Evolutionary conservation across 1,284 basidiomycete species (phyloP).

Genomic region (Trichosporon faecale): DNA sequence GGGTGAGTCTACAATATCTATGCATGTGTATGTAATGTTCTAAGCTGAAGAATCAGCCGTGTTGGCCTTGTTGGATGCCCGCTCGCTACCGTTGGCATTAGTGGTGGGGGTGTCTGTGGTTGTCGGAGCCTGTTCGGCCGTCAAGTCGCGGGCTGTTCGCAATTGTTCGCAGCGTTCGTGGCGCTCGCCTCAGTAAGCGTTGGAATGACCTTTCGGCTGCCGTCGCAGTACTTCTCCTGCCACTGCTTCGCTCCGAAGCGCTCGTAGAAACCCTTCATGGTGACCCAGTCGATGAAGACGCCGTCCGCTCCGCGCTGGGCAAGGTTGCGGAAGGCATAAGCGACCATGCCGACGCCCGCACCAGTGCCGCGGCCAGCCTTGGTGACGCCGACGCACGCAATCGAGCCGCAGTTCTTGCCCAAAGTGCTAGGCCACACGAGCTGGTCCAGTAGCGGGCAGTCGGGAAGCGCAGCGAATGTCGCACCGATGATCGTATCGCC

Average conservation of each 20-base stretch:
- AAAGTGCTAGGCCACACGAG: constrained; percentile 27
- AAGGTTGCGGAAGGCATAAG: constrained; percentile 23
- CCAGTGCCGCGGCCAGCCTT: constrained; percentile 17
- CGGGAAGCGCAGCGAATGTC: constrained; percentile 21
- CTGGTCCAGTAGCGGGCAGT: constrained; percentile 11
- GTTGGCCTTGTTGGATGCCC: neutral
- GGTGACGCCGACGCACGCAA: constrained; percentile 29
- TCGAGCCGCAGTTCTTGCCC: constrained; percentile 22
- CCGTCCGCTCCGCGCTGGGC: constrained; percentile 28
- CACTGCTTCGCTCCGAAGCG: constrained; percentile 25
- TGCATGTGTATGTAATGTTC: neutral
- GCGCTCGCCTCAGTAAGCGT: neutral
- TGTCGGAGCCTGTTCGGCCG: no score
- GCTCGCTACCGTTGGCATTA: no score
- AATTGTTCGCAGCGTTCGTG: no score
- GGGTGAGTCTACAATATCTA: neutral
- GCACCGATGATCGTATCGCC: constrained; percentile 28
- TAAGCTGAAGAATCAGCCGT: neutral
- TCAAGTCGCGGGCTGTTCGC: no score
- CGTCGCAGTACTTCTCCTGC: constrained; percentile 23
- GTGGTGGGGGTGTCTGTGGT: no score
- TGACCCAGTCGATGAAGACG: constrained; percentile 35
- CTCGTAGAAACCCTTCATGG: constrained; percentile 31
- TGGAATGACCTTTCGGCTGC: neutral
- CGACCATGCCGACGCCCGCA: constrained; percentile 27